These are phyloP conservation scores for Neonectria magnoliae DNA, from an alignment of 2,329 filamentous ascomycete genomes.

Conservation along the genomic window DNA sequence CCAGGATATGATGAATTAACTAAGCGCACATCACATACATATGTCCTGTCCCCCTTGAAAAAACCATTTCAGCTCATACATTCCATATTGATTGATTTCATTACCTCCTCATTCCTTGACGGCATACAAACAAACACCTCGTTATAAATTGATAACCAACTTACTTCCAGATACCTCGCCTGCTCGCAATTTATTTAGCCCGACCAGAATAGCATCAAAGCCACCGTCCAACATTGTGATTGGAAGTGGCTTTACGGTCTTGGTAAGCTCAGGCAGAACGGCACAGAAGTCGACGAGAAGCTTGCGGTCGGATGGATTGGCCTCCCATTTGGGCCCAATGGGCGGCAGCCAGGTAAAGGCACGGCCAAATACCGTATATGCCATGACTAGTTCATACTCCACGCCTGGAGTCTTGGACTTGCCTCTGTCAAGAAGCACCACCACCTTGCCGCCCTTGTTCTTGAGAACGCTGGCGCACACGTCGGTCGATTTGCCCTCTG, in stretches of 20 bases:
- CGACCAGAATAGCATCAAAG: slow-evolving; percentile 26
- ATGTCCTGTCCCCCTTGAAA: too few species aligned
- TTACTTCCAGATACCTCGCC: slow-evolving; percentile 20
- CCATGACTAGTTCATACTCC: slow-evolving; percentile 36
- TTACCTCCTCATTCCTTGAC: background rate
- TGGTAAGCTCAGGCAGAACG: slow-evolving; percentile 25
- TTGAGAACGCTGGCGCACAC: slow-evolving; percentile 42
- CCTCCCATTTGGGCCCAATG: slow-evolving; percentile 43
- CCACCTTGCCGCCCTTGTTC: slow-evolving; percentile 42
- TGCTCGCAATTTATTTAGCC: slow-evolving; percentile 12
- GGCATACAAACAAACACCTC: background rate
- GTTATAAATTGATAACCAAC: slow-evolving; percentile 9
- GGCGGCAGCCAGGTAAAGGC: slow-evolving; percentile 42
- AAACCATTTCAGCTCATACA: too few species aligned
- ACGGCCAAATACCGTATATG: slow-evolving; percentile 38
- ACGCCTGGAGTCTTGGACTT: slow-evolving; percentile 34
- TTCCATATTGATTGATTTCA: background rate
- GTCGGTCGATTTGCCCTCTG: slow-evolving; percentile 43
- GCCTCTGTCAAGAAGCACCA: slow-evolving; percentile 38
- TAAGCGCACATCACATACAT: too few species aligned
- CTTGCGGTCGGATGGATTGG: slow-evolving; percentile 36
- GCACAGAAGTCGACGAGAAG: slow-evolving; percentile 36
- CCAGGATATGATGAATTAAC: too few species aligned
- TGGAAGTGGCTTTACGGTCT: slow-evolving; percentile 33
- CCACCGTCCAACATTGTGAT: slow-evolving; percentile 24